Conservation (phyloP, 75 land plant species). For the Pinus taeda region DNA sequence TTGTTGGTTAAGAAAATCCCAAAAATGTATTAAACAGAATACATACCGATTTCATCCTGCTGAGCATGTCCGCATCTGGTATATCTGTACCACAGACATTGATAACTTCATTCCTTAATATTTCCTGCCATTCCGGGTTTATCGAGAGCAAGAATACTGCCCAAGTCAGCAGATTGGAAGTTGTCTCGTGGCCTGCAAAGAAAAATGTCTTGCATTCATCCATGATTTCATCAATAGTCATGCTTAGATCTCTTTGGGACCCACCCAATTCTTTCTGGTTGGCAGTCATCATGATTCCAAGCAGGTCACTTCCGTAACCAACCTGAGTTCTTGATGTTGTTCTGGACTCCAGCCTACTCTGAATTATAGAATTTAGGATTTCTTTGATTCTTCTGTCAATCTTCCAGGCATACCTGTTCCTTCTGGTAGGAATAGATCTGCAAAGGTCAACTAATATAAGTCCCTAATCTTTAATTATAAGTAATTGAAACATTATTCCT, state of each 20-base stretch:
- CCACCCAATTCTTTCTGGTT: conserved; percentile 1
- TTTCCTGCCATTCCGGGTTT: conserved; percentile 27
- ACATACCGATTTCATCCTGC: conserved; percentile 23
- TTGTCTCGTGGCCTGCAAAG: conserved; percentile 72
- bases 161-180: conserved; percentile 37
- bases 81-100: conserved; percentile 9
- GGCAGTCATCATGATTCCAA: conserved; percentile 40
- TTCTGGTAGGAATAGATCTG: conserved; percentile 55
- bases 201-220: conserved; percentile 74
- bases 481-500: too few relatives aligned
- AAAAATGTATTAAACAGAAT: not conserved
- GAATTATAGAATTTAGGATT: conserved; percentile 31
- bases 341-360: conserved; percentile 12
- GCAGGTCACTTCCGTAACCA: conserved; percentile 23
- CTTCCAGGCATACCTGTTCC: conserved; percentile 38
- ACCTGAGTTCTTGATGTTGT: conserved; percentile 14
- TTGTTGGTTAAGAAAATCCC: too few relatives aligned
- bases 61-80: conserved; percentile 17
- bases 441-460: not conserved
- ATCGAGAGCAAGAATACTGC: conserved; percentile 26
- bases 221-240: conserved; percentile 46
- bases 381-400: conserved; percentile 33
- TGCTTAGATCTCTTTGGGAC: conserved; percentile 17
- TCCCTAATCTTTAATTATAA: too few relatives aligned
- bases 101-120: conserved; percentile 22